Evolutionary conservation across 1,284 basidiomycete species (phyloP).

Genomic region (Wolfiporia cocos): DNA sequence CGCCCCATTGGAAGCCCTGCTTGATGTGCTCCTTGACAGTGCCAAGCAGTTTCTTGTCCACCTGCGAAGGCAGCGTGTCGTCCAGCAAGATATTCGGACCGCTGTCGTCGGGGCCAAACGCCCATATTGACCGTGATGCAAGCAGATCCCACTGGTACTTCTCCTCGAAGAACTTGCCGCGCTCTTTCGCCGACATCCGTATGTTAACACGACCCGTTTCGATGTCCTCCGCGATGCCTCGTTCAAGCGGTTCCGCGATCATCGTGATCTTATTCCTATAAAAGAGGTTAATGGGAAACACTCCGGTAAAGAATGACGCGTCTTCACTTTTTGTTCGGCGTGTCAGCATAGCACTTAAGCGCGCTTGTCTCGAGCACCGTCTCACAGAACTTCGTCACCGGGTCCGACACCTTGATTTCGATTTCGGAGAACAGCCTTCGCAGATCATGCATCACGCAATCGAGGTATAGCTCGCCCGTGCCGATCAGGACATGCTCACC

Average conservation of each 20-base stretch:
- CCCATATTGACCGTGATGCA: conserved; percentile 98
- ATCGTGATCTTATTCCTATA: conserved; percentile 91
- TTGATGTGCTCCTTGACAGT: conserved; percentile 93
- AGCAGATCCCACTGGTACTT: conserved; percentile 99
- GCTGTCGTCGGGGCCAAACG: conserved; percentile 96
- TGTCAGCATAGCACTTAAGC: conserved; percentile 97
- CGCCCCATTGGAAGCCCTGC: conserved; percentile 99
- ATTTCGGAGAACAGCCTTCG: conserved; percentile 93
- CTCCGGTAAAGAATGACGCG: too few species aligned
- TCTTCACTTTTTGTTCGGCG: conserved; percentile 94
- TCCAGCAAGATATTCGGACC: conserved; percentile 93
- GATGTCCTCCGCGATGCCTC: conserved; percentile 91
- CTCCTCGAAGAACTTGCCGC: conserved; percentile 91
- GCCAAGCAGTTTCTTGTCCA: conserved; percentile 89
- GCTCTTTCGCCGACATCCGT: conserved; percentile 89
- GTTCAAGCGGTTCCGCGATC: conserved; percentile 95
- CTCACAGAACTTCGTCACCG: conserved; percentile 97
- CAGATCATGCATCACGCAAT: conserved; percentile 96
- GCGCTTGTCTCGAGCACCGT: conserved; percentile 98
- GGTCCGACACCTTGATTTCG: conserved; percentile 99
- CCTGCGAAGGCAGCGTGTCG: conserved; percentile 94
- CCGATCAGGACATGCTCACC: conserved; percentile 97
- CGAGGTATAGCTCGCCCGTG: conserved; percentile 95
- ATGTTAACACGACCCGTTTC: conserved; percentile 89
- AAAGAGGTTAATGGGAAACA: neutral